phyloP scores from a whole-genome alignment of 2,329 filamentous ascomycete species.

The Epichloe glyceriae region DNA sequence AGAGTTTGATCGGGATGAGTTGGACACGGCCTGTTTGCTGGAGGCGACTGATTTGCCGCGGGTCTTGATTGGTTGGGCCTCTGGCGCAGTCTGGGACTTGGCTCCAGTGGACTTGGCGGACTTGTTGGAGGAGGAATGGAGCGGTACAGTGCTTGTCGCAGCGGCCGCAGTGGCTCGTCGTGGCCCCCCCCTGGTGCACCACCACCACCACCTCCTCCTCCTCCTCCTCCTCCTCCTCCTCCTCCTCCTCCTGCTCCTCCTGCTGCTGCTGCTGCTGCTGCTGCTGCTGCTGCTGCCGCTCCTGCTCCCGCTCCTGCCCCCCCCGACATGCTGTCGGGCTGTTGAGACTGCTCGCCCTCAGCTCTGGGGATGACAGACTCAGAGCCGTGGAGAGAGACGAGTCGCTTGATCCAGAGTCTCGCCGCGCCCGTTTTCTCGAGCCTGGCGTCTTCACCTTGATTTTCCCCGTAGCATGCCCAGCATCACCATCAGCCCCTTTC shows the following conservation, averaged over 20 bases:
- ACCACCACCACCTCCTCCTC: background rate
- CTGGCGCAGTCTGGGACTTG: conserved; percentile 24
- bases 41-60: conserved; percentile 27
- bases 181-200: background rate
- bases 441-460: conserved; percentile 21
- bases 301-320: conserved; percentile 1
- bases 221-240: conserved; percentile 1
- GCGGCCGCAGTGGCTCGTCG: background rate
- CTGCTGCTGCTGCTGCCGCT: background rate
- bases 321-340: conserved; percentile 2
- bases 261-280: background rate
- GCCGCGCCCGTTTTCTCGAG: conserved; percentile 21
- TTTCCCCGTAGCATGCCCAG: conserved; percentile 1
- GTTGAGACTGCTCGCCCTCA: conserved; percentile 12
- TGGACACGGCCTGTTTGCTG: conserved; percentile 23
- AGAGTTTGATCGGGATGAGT: conserved; percentile 24
- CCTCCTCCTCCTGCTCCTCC: background rate
- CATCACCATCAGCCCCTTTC: background rate
- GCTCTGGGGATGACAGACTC: conserved; percentile 27
- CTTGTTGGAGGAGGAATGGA: conserved; percentile 1
- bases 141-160: background rate
- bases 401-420: conserved; percentile 27
- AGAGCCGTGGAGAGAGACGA: conserved; percentile 29
- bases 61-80: conserved; percentile 18
- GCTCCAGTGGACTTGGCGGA: conserved; percentile 7